Base-by-base conservation (phyloP, 495 filamentous ascomycete species). In the Penicillium odoratum region DNA sequence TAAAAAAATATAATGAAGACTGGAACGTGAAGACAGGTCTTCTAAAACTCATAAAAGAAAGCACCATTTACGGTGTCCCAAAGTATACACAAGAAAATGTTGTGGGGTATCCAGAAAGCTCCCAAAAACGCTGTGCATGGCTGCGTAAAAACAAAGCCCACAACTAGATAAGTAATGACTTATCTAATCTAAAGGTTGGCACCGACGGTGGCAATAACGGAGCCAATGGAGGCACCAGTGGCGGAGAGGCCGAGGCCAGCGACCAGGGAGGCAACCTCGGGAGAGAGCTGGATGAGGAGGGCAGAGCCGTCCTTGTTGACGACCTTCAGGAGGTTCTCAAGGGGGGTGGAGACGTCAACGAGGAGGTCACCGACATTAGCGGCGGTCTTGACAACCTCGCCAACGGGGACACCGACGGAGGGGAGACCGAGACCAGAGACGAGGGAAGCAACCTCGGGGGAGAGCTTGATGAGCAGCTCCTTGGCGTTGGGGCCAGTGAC, bases 361-460 rank as follows among this genome's bases (percentile, higher is more conserved):
- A 78, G 40, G 49, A 78, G 73, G 56, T 78, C 72, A 60, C 73
- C 72, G 29, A 74, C 53, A 60, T 45, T 60, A 57, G 64, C 60
- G 47, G 72, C 72, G 46, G 67, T 74, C 53, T 62, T 67, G 45
- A 76, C 67, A 45, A 76, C 58, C n/a, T 58, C n/a, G 45, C 73
- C 74, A 36, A 70, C 65, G 49, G 74, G 59, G 43, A 47, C 48
- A 45, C 66, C 71, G 44, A 75, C 51, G 40, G 54, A 44, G 56
- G 72, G 68, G 34, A 78, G 73, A 51, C 73, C 72, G 15, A 77
- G 73, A 45, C 75, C 69, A 48, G 66, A 21, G 45, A 78, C 61
- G 34, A 77, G 71, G 29, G 56, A 56, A 40, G 68, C 58, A 43
- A 76, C 71, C 43, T 54, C 38, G 43, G 69, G 65, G 53, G 68